Conservation (phyloP, 441 rosid genomes). For the Pelargonium cotyledonis region DNA sequence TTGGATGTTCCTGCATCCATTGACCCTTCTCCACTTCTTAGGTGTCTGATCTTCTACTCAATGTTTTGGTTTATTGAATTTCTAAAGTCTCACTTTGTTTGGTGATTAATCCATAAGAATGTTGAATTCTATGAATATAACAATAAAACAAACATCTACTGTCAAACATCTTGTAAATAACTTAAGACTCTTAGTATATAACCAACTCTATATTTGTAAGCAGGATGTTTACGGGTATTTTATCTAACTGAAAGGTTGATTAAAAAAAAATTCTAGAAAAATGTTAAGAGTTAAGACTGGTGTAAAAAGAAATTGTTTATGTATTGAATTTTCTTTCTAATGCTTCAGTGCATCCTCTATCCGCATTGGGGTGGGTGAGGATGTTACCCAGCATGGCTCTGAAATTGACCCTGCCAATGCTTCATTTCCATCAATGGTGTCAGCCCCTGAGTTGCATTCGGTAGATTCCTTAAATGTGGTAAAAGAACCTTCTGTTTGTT, state of each 20-base stretch:
- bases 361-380: slow-evolving; percentile 48
- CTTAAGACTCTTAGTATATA: not conserved
- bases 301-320: slow-evolving; percentile 10
- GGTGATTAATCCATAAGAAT: slow-evolving; percentile 1
- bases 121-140: not conserved
- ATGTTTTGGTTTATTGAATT: not conserved
- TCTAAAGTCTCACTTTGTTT: not conserved
- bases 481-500: slow-evolving; percentile 26
- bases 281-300: not conserved
- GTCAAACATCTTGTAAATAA: not conserved
- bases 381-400: slow-evolving; percentile 38
- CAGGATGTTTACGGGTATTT: not conserved
- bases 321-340: slow-evolving; percentile 12
- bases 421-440: slow-evolving; percentile 43
- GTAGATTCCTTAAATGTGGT: slow-evolving; percentile 44
- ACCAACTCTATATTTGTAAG: not conserved
- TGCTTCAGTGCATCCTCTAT: slow-evolving; percentile 49
- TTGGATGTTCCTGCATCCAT: slow-evolving; percentile 58
- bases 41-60: slow-evolving; percentile 35
- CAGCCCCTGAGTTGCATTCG: slow-evolving; percentile 48
- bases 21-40: slow-evolving; percentile 53
- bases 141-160: not conserved
- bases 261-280: not conserved
- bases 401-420: slow-evolving; percentile 40
- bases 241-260: slow-evolving; percentile 6